Percentiles rank a stretch among this genome's conserved stretches.
phyloP scores from a whole-genome alignment of 2,329 filamentous ascomycete species.

The Colletotrichum caudatum region DNA sequence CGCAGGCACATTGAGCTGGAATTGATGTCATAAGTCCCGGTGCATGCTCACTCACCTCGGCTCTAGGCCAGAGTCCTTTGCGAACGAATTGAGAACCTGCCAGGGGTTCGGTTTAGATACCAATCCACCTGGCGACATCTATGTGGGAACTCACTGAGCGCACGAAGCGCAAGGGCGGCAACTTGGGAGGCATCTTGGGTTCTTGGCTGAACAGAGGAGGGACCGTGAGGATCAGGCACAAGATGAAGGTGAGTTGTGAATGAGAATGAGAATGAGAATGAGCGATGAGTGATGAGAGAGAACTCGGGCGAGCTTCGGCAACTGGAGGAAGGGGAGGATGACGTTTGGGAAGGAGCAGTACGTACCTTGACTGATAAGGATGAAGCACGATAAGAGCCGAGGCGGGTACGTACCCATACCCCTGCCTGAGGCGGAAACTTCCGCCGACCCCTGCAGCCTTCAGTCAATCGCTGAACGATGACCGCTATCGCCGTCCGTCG shows the following conservation, averaged over 20 bases:
- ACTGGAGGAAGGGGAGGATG: conserved; percentile 9
- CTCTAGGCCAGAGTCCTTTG: conserved; percentile 87
- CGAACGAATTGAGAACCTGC: conserved; percentile 88
- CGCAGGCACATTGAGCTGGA: neutral
- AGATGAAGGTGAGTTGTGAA: neutral
- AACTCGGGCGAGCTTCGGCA: conserved; percentile 35
- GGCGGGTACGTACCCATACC: neutral
- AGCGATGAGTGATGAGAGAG: neutral
- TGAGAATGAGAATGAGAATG: too few species aligned
- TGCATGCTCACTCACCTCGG: conserved; percentile 72
- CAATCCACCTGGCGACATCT: neutral
- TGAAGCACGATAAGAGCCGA: neutral
- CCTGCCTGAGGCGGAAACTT: conserved; percentile 35
- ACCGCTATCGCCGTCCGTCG: conserved; percentile 15
- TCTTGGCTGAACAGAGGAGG: neutral
- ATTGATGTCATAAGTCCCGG: neutral
- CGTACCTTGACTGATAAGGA: neutral
- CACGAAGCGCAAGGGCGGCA: conserved; percentile 50
- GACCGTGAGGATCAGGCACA: neutral
- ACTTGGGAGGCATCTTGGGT: conserved; percentile 34
- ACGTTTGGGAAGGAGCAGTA: conserved; percentile 6
- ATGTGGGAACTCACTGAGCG: conserved; percentile 64
- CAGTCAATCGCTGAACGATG: conserved; percentile 30
- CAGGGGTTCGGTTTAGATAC: conserved; percentile 18
- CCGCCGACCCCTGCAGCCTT: conserved; percentile 20